These are phyloP conservation scores for Lactuca saligna DNA, from an alignment of 129 eudicot species.

Conservation along the genomic window DNA sequence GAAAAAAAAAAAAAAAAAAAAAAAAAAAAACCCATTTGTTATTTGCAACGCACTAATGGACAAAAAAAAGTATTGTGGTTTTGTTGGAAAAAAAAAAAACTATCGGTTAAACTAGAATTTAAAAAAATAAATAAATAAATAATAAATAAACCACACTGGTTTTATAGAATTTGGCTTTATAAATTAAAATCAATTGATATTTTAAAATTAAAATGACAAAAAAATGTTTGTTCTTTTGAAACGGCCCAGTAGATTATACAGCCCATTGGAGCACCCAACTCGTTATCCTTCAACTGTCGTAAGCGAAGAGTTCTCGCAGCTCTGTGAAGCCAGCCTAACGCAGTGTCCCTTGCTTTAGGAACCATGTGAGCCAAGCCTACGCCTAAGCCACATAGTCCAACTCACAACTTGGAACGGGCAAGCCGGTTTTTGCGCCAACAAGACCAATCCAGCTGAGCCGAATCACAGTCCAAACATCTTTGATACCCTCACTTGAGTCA, in stretches of 20 bases:
- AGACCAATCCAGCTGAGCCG: neutral
- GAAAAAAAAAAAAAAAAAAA: too few relatives aligned
- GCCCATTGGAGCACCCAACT: too few relatives aligned
- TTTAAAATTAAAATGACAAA: neutral
- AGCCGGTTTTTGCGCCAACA: neutral
- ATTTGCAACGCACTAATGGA: too few relatives aligned
- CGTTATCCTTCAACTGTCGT: neutral
- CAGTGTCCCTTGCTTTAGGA: neutral
- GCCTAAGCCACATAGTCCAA: constrained; percentile 1
- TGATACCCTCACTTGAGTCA: constrained; percentile 6
- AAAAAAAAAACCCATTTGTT: too few relatives aligned
- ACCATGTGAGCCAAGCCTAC: neutral
- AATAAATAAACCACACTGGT: too few relatives aligned
- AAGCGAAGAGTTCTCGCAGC: neutral
- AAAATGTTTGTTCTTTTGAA: constrained; percentile 1
- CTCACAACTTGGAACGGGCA: constrained; percentile 15
- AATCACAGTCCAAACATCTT: neutral
- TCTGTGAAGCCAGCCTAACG: constrained; percentile 2
- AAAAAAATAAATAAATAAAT: too few relatives aligned
- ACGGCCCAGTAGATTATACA: neutral
- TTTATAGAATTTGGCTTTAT: too few relatives aligned
- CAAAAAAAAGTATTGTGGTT: too few relatives aligned
- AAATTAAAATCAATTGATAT: too few relatives aligned
- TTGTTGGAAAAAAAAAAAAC: too few relatives aligned
- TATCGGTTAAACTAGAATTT: too few relatives aligned